phyloP scores from a whole-genome alignment of 495 filamentous ascomycete genomes.

The Umbilicaria muhlenbergii region DNA sequence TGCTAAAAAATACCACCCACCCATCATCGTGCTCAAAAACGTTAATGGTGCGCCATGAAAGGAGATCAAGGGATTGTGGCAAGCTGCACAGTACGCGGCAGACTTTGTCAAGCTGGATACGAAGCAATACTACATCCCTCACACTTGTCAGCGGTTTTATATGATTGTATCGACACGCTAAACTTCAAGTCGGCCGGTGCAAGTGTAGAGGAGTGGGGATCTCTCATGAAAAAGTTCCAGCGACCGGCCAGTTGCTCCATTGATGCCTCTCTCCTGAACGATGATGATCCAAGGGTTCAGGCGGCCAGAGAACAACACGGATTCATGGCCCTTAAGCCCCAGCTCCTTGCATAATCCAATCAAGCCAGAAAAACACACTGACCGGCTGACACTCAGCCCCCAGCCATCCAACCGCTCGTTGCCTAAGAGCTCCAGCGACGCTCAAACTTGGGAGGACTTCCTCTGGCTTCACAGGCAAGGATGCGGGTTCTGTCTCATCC shows the following conservation, averaged over 20 bases:
- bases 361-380: too few relatives aligned
- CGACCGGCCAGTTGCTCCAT: constrained; percentile 48
- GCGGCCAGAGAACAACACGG: constrained; percentile 28
- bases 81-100: constrained; percentile 38
- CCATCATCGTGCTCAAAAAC: constrained; percentile 62
- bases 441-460: too few relatives aligned
- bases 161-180: constrained; percentile 43
- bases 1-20: constrained; percentile 36
- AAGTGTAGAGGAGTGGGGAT: constrained; percentile 18
- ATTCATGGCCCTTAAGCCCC: too few relatives aligned
- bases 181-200: constrained; percentile 14
- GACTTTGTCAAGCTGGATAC: constrained; percentile 37
- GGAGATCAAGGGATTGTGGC: constrained; percentile 32
- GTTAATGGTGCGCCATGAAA: constrained; percentile 49
- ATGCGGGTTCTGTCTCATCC: too few relatives aligned
- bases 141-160: constrained; percentile 61
- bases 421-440: too few relatives aligned
- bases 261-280: constrained; percentile 41
- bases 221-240: constrained; percentile 27
- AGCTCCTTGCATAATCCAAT: too few relatives aligned
- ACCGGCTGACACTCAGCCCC: too few relatives aligned
- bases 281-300: constrained; percentile 41
- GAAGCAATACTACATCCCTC: constrained; percentile 66
- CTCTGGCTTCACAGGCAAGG: too few relatives aligned
- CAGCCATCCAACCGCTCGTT: too few relatives aligned